These are phyloP conservation scores for Daedaleopsis sinensis DNA, from an alignment of 768 basidiomycete genomes.

Conservation along the genomic window DNA sequence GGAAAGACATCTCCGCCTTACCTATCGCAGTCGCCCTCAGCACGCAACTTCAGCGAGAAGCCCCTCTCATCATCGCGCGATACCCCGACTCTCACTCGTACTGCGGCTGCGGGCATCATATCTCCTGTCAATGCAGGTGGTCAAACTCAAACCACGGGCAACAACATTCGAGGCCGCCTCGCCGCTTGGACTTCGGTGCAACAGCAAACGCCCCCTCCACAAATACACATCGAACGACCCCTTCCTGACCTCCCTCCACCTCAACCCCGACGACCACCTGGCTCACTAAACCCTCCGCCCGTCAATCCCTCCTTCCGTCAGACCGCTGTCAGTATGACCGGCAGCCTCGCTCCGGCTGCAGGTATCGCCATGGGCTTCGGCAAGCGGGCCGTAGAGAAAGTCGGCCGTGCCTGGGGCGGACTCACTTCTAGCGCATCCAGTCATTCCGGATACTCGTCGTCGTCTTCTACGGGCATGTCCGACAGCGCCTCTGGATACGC, in stretches of 20 bases:
- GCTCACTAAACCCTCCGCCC: constrained; percentile 17
- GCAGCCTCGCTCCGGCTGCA: constrained; percentile 68
- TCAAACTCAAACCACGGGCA: constrained; percentile 37
- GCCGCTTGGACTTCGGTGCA: constrained; percentile 45
- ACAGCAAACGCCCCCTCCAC: constrained; percentile 21
- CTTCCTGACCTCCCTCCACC: constrained; percentile 34
- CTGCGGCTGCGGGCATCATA: constrained; percentile 47
- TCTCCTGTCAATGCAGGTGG: constrained; percentile 37
- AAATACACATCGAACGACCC: constrained; percentile 29
- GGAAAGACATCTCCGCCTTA: neutral
- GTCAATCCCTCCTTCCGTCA: constrained; percentile 48
- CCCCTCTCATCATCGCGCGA: constrained; percentile 32
- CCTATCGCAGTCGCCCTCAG: constrained; percentile 3
- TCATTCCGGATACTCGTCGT: constrained; percentile 47
- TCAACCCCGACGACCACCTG: constrained; percentile 22
- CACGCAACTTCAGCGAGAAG: constrained; percentile 7
- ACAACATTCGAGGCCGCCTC: constrained; percentile 50
- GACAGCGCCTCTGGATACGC: constrained; percentile 14
- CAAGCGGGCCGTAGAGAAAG: constrained; percentile 74
- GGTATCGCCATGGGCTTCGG: constrained; percentile 58
- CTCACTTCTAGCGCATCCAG: constrained; percentile 32
- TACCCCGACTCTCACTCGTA: constrained; percentile 43
- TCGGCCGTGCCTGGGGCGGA: constrained; percentile 62
- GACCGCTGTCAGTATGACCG: constrained; percentile 75
- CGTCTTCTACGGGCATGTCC: constrained; percentile 42